Evolutionary conservation across 495 filamentous ascomycete genomes (phyloP), one percentile per base, ranked within the genome.

Genomic region (Astrocystis sublimbata): DNA sequence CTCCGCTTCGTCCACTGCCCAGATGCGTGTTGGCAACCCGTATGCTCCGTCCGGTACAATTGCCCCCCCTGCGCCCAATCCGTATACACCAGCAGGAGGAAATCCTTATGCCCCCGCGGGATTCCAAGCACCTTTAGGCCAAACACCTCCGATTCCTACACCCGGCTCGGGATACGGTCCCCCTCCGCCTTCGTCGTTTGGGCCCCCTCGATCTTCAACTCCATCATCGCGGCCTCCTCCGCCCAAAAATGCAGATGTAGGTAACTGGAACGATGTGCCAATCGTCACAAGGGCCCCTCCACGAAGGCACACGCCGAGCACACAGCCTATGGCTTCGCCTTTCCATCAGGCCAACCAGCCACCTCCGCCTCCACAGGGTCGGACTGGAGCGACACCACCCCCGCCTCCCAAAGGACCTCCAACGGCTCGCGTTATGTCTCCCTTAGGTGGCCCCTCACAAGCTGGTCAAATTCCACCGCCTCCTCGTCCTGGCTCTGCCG

Each of bases 241-340:
- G 54, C 82, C 89, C 17, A 89, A 85, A 60, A 82, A 83, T 62
- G 85, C 84, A 60, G 86, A 89, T 60, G 84, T 86, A 42, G 84
- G 85, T 35, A 88, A 88, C 55, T 99, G 94, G 94, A 99, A 99
- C 66, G 94, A 99, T 75, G 86, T 93, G 58, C 94, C 94, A 0
- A 86, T 96, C 65, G 90, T 97, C 28, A 82, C 85, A 30, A 96
- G 93, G 71, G 79, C 88, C 41, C 85, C 88, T 26, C 78, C 82
- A 10, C 84, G 92, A 58, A 82, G 87, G 67, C 81, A 79, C 38
- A 96, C 92, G 10, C 92, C 92, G 30, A 85, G 82, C 40, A 73
- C 83, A 49, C 76, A 76, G 24, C 73, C 87, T 13, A 83, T 91
- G 52, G 83, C 78, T 46, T 82, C 88, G 30, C 86, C 89, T 13